phyloP scores from a whole-genome alignment of 352 stramenopile species.

The Aphanomyces stellatus region DNA sequence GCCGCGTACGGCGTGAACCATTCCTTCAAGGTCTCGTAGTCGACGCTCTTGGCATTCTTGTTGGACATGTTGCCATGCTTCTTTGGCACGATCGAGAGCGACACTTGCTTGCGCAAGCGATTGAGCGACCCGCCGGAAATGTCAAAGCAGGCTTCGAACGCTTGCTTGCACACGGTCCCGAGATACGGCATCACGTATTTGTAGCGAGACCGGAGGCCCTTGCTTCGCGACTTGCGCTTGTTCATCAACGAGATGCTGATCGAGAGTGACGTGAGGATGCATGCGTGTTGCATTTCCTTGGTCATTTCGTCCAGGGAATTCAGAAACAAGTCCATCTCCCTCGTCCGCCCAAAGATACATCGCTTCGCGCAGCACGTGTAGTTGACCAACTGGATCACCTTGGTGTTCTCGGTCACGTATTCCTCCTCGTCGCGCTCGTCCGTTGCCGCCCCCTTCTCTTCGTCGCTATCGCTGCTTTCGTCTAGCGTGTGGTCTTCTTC shows the following conservation, averaged over 20 bases:
- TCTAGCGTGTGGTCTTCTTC: background rate
- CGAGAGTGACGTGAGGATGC: constrained; percentile 18
- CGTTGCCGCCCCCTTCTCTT: background rate
- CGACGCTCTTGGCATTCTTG: constrained; percentile 15
- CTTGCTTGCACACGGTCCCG: constrained; percentile 19
- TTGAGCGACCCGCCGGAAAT: constrained; percentile 19
- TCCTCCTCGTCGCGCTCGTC: constrained; percentile 1
- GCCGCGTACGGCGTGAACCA: constrained; percentile 4
- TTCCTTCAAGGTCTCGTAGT: constrained; percentile 2
- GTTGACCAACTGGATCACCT: constrained; percentile 18
- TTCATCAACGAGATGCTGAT: constrained; percentile 8
- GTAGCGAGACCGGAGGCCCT: constrained; percentile 9
- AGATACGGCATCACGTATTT: constrained; percentile 19
- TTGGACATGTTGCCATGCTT: constrained; percentile 20
- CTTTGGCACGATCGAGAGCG: constrained; percentile 13
- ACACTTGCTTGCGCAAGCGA: constrained; percentile 16
- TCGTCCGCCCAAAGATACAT: constrained; percentile 19
- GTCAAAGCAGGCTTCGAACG: constrained; percentile 21
- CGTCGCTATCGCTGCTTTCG: background rate
- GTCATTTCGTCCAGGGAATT: constrained; percentile 14
- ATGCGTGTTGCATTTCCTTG: constrained; percentile 17
- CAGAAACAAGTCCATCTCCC: constrained; percentile 19
- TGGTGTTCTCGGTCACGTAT: constrained; percentile 20
- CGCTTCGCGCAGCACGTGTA: constrained; percentile 20
- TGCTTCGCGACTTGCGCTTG: constrained; percentile 17